Evolutionary conservation across 306 rosid genomes (phyloP), one percentile per base, ranked within the genome.

Genomic region (Senna tora): DNA sequence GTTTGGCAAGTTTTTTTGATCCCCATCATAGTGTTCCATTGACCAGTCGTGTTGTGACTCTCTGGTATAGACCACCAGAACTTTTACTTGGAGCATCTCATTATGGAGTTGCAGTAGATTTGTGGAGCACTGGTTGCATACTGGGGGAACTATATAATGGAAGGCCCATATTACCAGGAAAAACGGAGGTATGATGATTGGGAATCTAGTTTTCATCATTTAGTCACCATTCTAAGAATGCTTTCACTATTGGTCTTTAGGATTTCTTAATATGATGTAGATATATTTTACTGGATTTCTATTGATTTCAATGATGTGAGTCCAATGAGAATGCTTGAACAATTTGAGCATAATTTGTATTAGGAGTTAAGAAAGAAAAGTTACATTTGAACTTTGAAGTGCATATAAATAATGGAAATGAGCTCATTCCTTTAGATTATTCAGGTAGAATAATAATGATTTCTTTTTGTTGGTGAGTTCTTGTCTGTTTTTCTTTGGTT

Each of bases 31-130:
- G 80, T 57, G 83, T 81, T 79, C 89, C 91, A 33, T 73, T 89
- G 80, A 94, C 99, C 32, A 94, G 96, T 57, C 99, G 99, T 32
- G 99, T 94, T 12, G 96, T 94, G 62, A 94, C 99, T 64, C 82
- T 94, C 47, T 94, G 99, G 99, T 94, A 94, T 75, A 85, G 99
- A 78, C 99, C 99, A 12, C 99, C 99, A 5, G 99, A 94, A 67
- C 99, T 94, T 80, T 78, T 94, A 75, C 97, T 94, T 43, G 99
- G 99, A 84, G 99, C 93, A 60, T 83, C 96, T 42, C 89, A 84
- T 61, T 94, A 94, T 70, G 97, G 96, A 45, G 99, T 91, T 67
- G 99, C 89, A 5, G 99, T 94, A 59, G 99, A 94, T 82, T 80
- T 94, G 63, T 94, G 99, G 99, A 94, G 99, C 43, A 39, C 87